phyloP scores from a whole-genome alignment of 345 rosid genomes.

The Tarenaya hassleriana region DNA sequence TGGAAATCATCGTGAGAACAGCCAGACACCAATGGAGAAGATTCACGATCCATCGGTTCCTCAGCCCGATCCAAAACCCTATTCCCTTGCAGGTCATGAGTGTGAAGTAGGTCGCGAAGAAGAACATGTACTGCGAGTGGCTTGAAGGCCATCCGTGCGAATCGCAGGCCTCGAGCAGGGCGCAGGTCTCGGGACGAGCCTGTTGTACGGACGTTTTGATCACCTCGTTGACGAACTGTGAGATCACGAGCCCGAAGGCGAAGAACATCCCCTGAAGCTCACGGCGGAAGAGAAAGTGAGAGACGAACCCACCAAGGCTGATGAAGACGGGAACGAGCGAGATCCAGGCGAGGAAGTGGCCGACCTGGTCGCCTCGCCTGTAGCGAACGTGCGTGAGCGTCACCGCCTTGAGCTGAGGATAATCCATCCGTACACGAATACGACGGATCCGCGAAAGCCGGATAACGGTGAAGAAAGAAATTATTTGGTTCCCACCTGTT shows the following conservation, averaged over 20 bases:
- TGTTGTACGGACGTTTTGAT: slow-evolving; percentile 70
- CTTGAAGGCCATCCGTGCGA: slow-evolving; percentile 99
- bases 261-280: slow-evolving; percentile 89
- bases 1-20: slow-evolving; percentile 70
- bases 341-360: slow-evolving; percentile 87
- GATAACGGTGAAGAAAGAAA: not conserved
- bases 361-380: slow-evolving; percentile 62
- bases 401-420: slow-evolving; percentile 53
- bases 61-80: slow-evolving; percentile 45
- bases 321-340: slow-evolving; percentile 89
- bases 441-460: slow-evolving; percentile 15
- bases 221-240: slow-evolving; percentile 71
- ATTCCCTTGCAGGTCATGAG: slow-evolving; percentile 55
- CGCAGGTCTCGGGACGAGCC: slow-evolving; percentile 84
- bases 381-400: slow-evolving; percentile 87
- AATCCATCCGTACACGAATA: slow-evolving; percentile 13
- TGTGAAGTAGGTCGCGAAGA: slow-evolving; percentile 60
- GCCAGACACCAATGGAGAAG: slow-evolving; percentile 61
- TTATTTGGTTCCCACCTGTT: not conserved
- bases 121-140: slow-evolving; percentile 88
- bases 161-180: slow-evolving; percentile 81
- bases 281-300: slow-evolving; percentile 89
- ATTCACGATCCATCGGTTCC: slow-evolving; percentile 38
- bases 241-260: slow-evolving; percentile 67
- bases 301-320: slow-evolving; percentile 76